Evolutionary conservation across 495 filamentous ascomycete genomes (phyloP), one percentile per base, ranked within the genome.

Genomic region (Neurospora sp.): DNA sequence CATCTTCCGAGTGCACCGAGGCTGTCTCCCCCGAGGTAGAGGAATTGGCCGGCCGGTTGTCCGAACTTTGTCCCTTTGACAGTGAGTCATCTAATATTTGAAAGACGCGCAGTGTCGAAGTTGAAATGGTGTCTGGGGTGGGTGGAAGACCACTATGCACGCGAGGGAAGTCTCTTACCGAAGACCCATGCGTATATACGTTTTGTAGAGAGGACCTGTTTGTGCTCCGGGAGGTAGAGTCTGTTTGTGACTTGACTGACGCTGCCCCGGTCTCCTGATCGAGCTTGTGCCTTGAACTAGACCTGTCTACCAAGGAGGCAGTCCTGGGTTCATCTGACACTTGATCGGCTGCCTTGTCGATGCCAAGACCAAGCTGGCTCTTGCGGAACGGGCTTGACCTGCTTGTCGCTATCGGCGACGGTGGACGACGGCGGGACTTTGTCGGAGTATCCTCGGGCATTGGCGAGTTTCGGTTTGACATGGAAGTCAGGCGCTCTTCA

Each of bases 91-190:
- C 80, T 7, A 82, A 84, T 68, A 77, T 77, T 37, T 82, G 75
- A 66, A 75, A 82, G 41, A 79, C 81, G 35, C 80, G 80, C 41
- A 88, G 79, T 1, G 85, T 86, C 16, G 82, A 83, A 3, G 85
- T 87, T 6, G 85, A 84, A 27, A 88, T 81, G 0, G 87, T 88
- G 74, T 88, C 87, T 0, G 87, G 87, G 3, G 87, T 88, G 10
- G 87, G 87, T 48, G 87, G 87, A 18, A 87, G 79, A 35, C 76
- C 74, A 7, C 83, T 81, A 9, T 75, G 74, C 42, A 76, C 78
- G 22, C 40, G 72, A 10, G 74, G 73, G 37, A 80, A 61, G 42
- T 82, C 74, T 22, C 75, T 77, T 18, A 76, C 69, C 22, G 73
- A 73, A n/a, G 77, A 78, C 6, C 79, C 79, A 40, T 82, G 80